These are phyloP conservation scores for Elsinoe necatrix DNA, from an alignment of 2,329 filamentous ascomycete species.

Conservation along the genomic window DNA sequence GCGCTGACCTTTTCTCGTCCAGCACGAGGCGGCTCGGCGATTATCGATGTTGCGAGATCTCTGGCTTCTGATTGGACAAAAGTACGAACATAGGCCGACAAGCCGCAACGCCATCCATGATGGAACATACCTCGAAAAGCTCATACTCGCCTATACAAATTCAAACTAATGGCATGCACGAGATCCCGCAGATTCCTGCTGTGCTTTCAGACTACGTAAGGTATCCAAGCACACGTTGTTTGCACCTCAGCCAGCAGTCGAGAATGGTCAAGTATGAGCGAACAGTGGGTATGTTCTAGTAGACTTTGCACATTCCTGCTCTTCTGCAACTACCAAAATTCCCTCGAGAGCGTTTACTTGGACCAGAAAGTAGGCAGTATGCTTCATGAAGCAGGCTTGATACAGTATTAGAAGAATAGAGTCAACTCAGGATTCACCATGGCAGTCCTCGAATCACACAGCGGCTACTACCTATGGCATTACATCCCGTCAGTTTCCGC, in stretches of 20 bases:
- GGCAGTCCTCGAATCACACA: not conserved
- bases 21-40: not conserved
- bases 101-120: not conserved
- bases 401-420: not conserved
- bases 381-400: not conserved
- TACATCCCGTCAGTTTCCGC: constrained; percentile 24
- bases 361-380: not conserved
- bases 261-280: not conserved
- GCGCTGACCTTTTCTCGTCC: not conserved
- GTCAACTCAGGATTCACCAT: not conserved
- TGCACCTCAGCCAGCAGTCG: not conserved
- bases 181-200: not conserved
- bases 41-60: not conserved
- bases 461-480: constrained; percentile 22
- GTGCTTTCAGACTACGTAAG: not conserved
- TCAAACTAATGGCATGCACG: not conserved
- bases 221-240: not conserved
- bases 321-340: not conserved
- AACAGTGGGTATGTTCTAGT: not conserved
- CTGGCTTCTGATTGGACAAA: not conserved
- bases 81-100: not conserved
- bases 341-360: not conserved
- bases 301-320: not conserved
- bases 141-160: not conserved
- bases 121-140: not conserved